Evolutionary conservation across 306 rosid species (phyloP).

Genomic region (Boehmeria nivea): DNA sequence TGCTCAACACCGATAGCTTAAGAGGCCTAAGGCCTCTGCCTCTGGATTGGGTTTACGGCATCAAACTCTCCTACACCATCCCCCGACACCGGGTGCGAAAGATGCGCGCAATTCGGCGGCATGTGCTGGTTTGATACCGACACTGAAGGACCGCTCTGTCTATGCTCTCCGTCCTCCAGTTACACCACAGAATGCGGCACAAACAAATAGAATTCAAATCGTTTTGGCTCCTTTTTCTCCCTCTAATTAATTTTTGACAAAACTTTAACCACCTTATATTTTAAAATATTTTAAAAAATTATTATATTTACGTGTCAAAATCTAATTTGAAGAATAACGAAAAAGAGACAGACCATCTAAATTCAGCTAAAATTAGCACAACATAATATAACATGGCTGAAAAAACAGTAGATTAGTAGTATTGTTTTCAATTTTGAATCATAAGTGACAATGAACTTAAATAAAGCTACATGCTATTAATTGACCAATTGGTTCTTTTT

Average conservation of each 20-base stretch:
- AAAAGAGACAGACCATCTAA: too few species aligned
- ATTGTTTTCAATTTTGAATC: not conserved
- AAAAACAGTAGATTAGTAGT: not conserved
- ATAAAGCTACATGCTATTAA: not conserved
- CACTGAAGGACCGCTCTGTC: conserved; percentile 60
- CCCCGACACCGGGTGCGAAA: conserved; percentile 69
- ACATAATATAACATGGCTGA: too few species aligned
- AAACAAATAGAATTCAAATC: not conserved
- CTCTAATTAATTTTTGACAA: not conserved
- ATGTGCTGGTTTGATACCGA: conserved; percentile 87
- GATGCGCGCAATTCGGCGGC: conserved; percentile 65
- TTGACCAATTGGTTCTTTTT: not conserved
- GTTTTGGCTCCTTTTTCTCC: too few species aligned
- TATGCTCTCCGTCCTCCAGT: conserved; percentile 58
- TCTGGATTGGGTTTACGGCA: conserved; percentile 88
- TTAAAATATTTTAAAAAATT: too few species aligned
- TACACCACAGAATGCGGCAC: conserved; percentile 69
- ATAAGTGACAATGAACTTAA: too few species aligned
- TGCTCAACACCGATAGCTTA: conserved; percentile 44
- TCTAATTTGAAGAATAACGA: too few species aligned
- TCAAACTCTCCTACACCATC: conserved; percentile 57
- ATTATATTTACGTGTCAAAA: too few species aligned
- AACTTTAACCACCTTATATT: not conserved
- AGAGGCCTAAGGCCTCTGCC: conserved; percentile 63
- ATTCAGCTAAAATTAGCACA: too few species aligned